These are phyloP conservation scores for Phytophthora pistaciae DNA, from an alignment of 352 stramenopile genomes.

Conservation along the genomic window DNA sequence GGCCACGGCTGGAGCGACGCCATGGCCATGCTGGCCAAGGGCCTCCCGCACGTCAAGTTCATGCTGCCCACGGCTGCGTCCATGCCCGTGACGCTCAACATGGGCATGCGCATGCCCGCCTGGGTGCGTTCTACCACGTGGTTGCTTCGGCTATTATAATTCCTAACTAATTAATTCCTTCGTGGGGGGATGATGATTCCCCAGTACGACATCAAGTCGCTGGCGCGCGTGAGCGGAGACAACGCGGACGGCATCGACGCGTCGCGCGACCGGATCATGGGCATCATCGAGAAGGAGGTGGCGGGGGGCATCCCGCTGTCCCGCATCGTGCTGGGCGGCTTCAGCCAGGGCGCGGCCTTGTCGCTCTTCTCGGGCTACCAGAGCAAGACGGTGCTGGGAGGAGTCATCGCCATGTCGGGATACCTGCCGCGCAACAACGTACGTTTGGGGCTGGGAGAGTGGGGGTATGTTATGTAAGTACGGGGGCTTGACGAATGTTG, in stretches of 20 bases:
- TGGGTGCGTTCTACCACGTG: constrained; percentile 70
- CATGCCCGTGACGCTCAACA: constrained; percentile 96
- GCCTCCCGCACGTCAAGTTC: constrained; percentile 80
- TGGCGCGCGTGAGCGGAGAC: constrained; percentile 89
- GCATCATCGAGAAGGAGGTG: constrained; percentile 87
- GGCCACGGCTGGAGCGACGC: constrained; percentile 86
- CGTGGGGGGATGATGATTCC: no score
- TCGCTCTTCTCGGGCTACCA: constrained; percentile 88
- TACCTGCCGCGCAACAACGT: constrained; percentile 72
- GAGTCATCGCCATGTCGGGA: constrained; percentile 76
- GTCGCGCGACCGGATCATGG: constrained; percentile 71
- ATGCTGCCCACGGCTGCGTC: constrained; percentile 80
- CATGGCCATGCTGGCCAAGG: constrained; percentile 62
- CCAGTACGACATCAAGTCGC: constrained; percentile 94
- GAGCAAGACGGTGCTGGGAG: constrained; percentile 63
- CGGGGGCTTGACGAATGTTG: not conserved
- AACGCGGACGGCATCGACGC: constrained; percentile 90
- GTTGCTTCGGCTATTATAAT: not conserved
- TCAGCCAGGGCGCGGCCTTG: constrained; percentile 93
- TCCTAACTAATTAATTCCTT: no score
- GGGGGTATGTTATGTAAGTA: not conserved
- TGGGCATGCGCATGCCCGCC: constrained; percentile 93
- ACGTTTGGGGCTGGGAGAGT: constrained; percentile 1
- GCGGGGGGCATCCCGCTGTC: constrained; percentile 78
- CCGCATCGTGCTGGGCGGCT: constrained; percentile 95